Conservation (phyloP, 2,329 filamentous ascomycete genomes). For the Botrytis elliptica region DNA sequence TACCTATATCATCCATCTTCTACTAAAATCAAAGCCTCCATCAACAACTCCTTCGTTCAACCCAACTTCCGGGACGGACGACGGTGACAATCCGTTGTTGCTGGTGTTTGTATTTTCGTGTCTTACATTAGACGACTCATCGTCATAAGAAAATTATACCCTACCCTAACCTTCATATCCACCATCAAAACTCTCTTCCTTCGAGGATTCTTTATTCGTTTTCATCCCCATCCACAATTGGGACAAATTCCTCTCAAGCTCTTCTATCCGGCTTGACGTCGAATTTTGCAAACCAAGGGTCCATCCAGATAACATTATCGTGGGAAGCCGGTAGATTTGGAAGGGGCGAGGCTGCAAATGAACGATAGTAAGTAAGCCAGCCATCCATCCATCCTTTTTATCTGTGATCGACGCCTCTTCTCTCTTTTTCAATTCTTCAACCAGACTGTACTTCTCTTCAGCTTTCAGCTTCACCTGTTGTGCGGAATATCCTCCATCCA, state of each 20-base stretch:
- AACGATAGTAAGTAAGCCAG: slow-evolving; percentile 34
- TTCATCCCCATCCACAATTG: background rate
- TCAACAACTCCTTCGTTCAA: slow-evolving; percentile 6
- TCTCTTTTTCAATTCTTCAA: background rate
- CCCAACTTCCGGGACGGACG: slow-evolving; percentile 7
- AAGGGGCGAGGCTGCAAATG: slow-evolving; percentile 31
- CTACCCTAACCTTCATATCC: background rate
- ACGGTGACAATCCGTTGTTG: slow-evolving; percentile 7
- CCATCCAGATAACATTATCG: background rate
- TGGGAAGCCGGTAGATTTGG: slow-evolving; percentile 8
- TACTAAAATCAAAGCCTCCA: background rate
- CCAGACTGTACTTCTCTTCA: slow-evolving; percentile 10
- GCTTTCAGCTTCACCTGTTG: background rate
- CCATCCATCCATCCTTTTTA: background rate
- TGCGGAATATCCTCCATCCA: background rate
- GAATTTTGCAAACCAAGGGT: background rate
- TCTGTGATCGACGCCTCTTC: background rate
- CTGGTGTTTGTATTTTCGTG: background rate
- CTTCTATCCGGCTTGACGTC: slow-evolving; percentile 1
- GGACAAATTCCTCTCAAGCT: too few species aligned
- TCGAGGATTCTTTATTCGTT: background rate
- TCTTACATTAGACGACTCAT: background rate
- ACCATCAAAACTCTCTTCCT: background rate
- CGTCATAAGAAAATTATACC: background rate
- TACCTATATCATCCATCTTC: background rate